Base-by-base conservation (phyloP, 805 yeast species). In the Schwanniomyces occidentalis region DNA sequence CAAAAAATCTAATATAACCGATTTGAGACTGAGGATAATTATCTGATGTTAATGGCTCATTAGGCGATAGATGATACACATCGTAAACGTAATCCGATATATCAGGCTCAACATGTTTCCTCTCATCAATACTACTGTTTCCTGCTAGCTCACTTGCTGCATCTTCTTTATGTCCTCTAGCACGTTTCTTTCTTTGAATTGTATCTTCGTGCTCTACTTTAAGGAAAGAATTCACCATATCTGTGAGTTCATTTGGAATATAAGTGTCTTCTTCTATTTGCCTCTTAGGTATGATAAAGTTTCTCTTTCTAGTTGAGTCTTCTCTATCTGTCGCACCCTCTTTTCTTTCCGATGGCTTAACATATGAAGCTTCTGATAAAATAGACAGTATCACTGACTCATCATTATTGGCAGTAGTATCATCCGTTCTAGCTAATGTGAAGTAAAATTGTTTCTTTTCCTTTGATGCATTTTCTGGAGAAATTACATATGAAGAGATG, bases 71-170 rank as follows among this genome's bases (percentile, higher is more conserved):
- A 14, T 58, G 64, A 38, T 91, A 91, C 8, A 91, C 89, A 59
- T 91, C 99, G 52, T 88, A 91, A 13, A 91, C 98, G 48, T 87
- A 91, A 27, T 86, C 95, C n/a, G 74, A 64, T 8, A 12, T 21
- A 4, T 30, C 35, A 6, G 25, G 13, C 3, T 17, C 32, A 16
- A 18, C 36, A 22, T 26, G 19, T 16, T 12, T 23, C 8, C 15
- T 19, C 12, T 10, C 37, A 18, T 35, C 38, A n/a, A 12, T 16
- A 20, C 28, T 8, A 24, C 16, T 14, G 31, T 34, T 37, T n/a
- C n/a, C n/a, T n/a, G n/a, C n/a, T n/a, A n/a, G n/a, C n/a, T n/a
- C n/a, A n/a, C n/a, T n/a, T n/a, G n/a, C n/a, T n/a, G n/a, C n/a
- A n/a, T n/a, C n/a, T n/a, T n/a, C n/a, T n/a, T n/a, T n/a, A n/a